Evolutionary conservation across 257 asterid species (phyloP), one percentile per base, ranked within the genome.

Genomic region (Solanum infundibuliforme): DNA sequence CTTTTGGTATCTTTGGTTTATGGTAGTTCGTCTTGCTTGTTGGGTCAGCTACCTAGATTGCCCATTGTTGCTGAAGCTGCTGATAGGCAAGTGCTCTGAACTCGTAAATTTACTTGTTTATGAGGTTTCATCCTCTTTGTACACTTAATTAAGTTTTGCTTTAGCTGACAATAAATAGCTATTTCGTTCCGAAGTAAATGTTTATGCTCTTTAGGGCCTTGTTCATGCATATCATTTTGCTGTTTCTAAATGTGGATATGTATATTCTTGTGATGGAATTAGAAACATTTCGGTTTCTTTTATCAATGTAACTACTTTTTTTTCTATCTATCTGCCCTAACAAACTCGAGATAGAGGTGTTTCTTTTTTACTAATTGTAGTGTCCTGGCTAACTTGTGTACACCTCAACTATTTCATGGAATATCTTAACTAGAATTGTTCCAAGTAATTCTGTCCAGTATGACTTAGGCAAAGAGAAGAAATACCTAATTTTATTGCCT

Each of bases 41-140:
- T 97, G 39, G 99, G 99, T 8, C 98, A 94, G 83, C 65, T 96
- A 4, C 99, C 99, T 0, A 90, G 99, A 83, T 90, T 97, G 97
- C 99, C 99, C 10, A 81, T 97, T 86, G 99, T 96, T 84, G 99
- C 99, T 20, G 99, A 97, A 12, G 99, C 99, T 62, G 99, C 99
- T n/a, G 99, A 97, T 91, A 96, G 98, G 95, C 99, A 96, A 90
- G 98, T 97, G 3, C 68, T 94, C 21, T 93, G 91, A 91, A 18
- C 34, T 68, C 14, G 29, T 36, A 18, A 25, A 58, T 23, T 76
- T 34, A 41, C 62, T 75, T 77, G 1, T 77, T 62, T 58, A 5
- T 6, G 66, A 27, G 39, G 85, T 82, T 82, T 14, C 21, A 68
- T 68, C 68, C 69, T 27, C 39, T 48, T 48, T 46, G 85, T 81